Evolutionary conservation across 225 moss, liverwort and hornwort species (phyloP).

Genomic region (Pseudisothecium myosuroides): DNA sequence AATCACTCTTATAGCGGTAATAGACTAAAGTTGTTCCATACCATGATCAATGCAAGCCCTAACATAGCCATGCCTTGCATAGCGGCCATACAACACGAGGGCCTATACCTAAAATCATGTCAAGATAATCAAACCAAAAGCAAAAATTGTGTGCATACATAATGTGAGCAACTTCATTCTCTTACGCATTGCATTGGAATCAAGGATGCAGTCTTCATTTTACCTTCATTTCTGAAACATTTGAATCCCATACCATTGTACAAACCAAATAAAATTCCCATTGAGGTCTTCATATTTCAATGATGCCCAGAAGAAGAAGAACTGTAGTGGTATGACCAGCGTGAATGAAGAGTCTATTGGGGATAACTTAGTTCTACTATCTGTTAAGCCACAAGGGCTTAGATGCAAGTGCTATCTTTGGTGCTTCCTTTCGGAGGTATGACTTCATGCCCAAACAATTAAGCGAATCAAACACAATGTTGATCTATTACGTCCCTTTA

Average conservation of each 20-base stretch:
- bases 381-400: background rate
- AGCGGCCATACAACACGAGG: rapidly evolving
- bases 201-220: rapidly evolving
- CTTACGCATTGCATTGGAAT: background rate
- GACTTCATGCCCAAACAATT: background rate
- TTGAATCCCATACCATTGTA: background rate
- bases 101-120: background rate
- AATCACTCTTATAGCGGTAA: rapidly evolving
- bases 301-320: background rate
- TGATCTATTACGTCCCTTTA: too few species aligned
- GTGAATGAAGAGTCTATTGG: background rate
- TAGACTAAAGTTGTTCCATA: background rate
- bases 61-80: rapidly evolving
- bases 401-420: rapidly evolving
- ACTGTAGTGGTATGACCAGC: rapidly evolving
- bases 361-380: rapidly evolving
- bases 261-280: background rate
- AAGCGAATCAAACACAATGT: rapidly evolving
- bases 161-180: background rate
- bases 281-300: background rate
- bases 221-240: background rate
- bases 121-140: background rate
- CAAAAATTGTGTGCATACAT: rapidly evolving
- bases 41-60: background rate
- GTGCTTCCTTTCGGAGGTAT: rapidly evolving